A percentile compares a stretch with the other conserved stretches of the same genome.
Conservation (phyloP, 83 land plant species). For the Picea mariana region DNA sequence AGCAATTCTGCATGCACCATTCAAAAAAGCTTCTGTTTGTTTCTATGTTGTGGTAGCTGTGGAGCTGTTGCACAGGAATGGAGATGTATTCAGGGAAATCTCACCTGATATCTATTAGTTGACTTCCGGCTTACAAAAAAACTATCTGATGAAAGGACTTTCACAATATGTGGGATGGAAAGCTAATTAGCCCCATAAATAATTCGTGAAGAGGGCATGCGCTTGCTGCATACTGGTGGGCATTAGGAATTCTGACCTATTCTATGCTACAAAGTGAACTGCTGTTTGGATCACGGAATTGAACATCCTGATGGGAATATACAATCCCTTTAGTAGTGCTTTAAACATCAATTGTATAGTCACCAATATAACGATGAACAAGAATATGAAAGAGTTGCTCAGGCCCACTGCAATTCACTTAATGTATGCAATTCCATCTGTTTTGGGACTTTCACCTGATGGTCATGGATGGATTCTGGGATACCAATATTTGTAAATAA, state of each 20-base stretch:
- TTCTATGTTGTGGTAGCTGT: constrained; percentile 71
- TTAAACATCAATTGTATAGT: too few relatives aligned
- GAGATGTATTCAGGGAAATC: constrained; percentile 75
- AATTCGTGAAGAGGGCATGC: constrained; percentile 81
- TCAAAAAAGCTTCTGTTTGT: constrained; percentile 67
- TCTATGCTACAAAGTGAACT: constrained; percentile 86
- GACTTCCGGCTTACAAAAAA: constrained; percentile 89
- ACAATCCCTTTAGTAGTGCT: too few relatives aligned
- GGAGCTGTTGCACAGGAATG: constrained; percentile 81
- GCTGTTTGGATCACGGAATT: constrained; percentile 90
- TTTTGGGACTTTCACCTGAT: too few relatives aligned
- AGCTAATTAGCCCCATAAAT: constrained; percentile 87
- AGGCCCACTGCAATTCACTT: too few relatives aligned
- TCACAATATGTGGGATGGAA: constrained; percentile 83
- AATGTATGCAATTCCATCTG: too few relatives aligned
- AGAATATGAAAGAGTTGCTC: too few relatives aligned
- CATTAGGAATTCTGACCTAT: constrained; percentile 78
- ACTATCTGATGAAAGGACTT: constrained; percentile 73
- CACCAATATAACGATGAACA: too few relatives aligned
- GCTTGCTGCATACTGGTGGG: constrained; percentile 95
- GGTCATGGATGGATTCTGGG: too few relatives aligned
- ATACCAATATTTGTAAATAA: too few relatives aligned
- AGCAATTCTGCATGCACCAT: constrained; percentile 59
- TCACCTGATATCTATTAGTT: constrained; percentile 78
- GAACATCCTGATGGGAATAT: too few relatives aligned